Base-by-base conservation (phyloP, 2,329 filamentous ascomycete genomes). In the Penicillium sp. region DNA sequence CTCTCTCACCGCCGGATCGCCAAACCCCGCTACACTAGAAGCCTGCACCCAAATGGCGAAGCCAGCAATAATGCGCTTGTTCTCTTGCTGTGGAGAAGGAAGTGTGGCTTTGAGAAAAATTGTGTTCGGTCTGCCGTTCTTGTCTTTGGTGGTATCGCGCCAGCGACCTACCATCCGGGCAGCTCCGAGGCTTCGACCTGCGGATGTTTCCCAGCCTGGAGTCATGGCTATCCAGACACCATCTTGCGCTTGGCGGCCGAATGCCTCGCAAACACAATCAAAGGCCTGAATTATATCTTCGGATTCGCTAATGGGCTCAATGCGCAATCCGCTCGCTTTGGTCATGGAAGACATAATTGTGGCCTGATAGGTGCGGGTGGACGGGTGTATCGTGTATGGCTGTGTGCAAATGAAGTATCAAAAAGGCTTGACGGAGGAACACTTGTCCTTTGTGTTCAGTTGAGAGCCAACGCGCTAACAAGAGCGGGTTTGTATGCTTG, bases 81-180 rank as follows among this genome's bases (percentile, higher is more conserved):
- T 39, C 14, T 24, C 27, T 9, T 21, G 11, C 5, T 51, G 7
- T 2, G 14, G 24, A 9, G 61, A 52, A 0, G 76, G 67, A 1
- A 84, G 47, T 0, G 79, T 84, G 1, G 82, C 84, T 58, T 84
- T 84, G 58, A 86, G 72, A 58, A 82, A 84, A 1, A 84, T 53
- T 1, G 77, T 80, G 63, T 82, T 84, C 0, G 62, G 60, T 3
- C 57, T 51, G 21, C 62, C 58, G 1, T 75, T 74, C 9, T 77
- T 65, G n/a, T 81, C 80, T 35, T 75, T 76, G 5, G 70, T 72
- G 2, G 21, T 62, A 5, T 64, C 55, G 26, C 69, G 63, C 76
- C 78, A 85, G 24, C 79, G 76, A 35, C 75, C 61, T 3, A 71
- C 66, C 58, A 84, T 63, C 14, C 75, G 74, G 10, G 68, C 66